phyloP scores from a whole-genome alignment of 2,329 filamentous ascomycete species.

The Trichoderma brevicompactum region DNA sequence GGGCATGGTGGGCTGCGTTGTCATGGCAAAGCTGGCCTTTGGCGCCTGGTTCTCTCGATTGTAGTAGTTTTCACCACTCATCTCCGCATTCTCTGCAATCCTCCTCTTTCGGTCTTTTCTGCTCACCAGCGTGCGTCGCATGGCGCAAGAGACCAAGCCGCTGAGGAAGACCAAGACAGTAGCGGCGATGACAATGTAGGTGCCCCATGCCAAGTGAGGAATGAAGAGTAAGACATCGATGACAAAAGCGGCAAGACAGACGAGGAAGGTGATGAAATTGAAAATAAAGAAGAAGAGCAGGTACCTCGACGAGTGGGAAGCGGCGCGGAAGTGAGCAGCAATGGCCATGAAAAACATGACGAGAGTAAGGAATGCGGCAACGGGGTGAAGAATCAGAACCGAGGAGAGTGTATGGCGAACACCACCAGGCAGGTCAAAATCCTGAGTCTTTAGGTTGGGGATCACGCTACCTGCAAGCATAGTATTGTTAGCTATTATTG shows the following conservation, averaged over 20 bases:
- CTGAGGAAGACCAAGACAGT: constrained; percentile 83
- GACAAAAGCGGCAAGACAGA: constrained; percentile 84
- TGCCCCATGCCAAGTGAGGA: constrained; percentile 90
- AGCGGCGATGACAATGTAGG: constrained; percentile 88
- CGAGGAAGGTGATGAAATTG: constrained; percentile 80
- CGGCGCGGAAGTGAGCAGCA: constrained; percentile 82
- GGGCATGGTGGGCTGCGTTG: constrained; percentile 63
- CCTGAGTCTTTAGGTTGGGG: constrained; percentile 38
- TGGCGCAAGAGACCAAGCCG: constrained; percentile 87
- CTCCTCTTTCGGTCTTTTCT: constrained; percentile 91
- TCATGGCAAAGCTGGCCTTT: constrained; percentile 49
- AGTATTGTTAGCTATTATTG: background rate
- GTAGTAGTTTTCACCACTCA: constrained; percentile 95
- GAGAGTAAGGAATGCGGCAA: constrained; percentile 84
- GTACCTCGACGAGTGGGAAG: constrained; percentile 88
- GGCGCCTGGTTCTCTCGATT: constrained; percentile 65
- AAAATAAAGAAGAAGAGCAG: constrained; percentile 85
- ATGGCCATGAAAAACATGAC: constrained; percentile 81
- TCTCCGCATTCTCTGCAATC: constrained; percentile 92
- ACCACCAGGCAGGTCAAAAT: constrained; percentile 61
- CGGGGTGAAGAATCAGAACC: constrained; percentile 89
- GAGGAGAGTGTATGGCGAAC: constrained; percentile 72
- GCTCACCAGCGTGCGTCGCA: constrained; percentile 89
- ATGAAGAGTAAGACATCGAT: constrained; percentile 94
- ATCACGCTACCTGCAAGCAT: constrained; percentile 34